Percentiles rank a stretch among this genome's conserved stretches.
phyloP scores from a whole-genome alignment of 2,329 filamentous ascomycete species.

The Colletotrichum sp. region DNA sequence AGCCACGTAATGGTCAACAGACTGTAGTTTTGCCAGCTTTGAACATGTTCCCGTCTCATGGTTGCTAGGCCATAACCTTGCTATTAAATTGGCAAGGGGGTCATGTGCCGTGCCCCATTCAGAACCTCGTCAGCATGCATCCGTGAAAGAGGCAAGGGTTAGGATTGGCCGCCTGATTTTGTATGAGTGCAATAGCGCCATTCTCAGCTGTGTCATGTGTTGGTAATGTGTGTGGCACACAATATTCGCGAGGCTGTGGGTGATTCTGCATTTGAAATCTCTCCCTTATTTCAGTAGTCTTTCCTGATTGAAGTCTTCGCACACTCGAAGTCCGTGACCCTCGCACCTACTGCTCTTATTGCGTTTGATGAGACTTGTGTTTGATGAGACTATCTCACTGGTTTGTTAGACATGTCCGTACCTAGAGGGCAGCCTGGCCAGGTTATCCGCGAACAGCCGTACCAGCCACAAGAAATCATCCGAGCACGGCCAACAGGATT shows the following conservation, averaged over 20 bases:
- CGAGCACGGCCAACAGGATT: background rate
- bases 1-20: background rate
- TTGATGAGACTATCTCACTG: background rate
- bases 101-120: background rate
- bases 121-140: background rate
- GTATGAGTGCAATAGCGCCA: background rate
- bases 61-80: background rate
- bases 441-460: rapidly evolving
- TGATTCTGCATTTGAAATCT: background rate
- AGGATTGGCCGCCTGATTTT: background rate
- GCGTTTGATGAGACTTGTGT: background rate
- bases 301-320: background rate
- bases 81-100: background rate
- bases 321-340: background rate
- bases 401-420: background rate
- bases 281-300: background rate
- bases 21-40: background rate
- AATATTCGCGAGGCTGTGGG: background rate
- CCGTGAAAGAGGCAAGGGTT: background rate
- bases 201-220: background rate
- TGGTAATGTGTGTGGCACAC: background rate
- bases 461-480: background rate
- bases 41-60: rapidly evolving
- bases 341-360: background rate
- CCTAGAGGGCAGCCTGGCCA: background rate